Conservation (phyloP, 2,329 filamentous ascomycete species). For the Fusarium citri region DNA sequence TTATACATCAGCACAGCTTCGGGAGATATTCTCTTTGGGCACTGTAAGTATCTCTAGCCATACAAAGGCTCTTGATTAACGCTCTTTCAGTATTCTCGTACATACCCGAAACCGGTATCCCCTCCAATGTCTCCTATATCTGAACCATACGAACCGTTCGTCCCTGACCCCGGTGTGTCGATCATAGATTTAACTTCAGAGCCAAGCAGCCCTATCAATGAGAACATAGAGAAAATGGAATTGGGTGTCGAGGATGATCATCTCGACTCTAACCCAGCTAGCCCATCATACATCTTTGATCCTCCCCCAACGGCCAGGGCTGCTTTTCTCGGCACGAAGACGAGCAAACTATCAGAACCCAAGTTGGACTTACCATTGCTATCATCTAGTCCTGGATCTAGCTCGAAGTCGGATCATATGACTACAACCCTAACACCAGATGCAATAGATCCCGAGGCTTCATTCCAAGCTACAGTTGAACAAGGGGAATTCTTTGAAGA, state of each 20-base stretch:
- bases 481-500: slow-evolving; percentile 40
- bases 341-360: slow-evolving; percentile 7
- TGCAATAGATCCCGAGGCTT: neutral
- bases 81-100: neutral
- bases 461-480: neutral
- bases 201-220: slow-evolving; percentile 43
- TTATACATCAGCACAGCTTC: neutral
- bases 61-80: neutral
- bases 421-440: neutral
- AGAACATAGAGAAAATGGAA: slow-evolving; percentile 11
- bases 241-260: slow-evolving; percentile 6
- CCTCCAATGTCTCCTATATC: slow-evolving; percentile 47
- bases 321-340: neutral
- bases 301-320: slow-evolving; percentile 18
- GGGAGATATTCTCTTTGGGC: slow-evolving; percentile 13
- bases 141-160: slow-evolving; percentile 27
- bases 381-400: slow-evolving; percentile 24
- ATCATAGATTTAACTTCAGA: slow-evolving; percentile 49
- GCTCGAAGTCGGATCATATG: neutral
- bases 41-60: slow-evolving; percentile 3
- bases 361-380: slow-evolving; percentile 44
- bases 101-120: slow-evolving; percentile 37
- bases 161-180: slow-evolving; percentile 34
- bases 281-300: slow-evolving; percentile 20
- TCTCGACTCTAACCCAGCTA: slow-evolving; percentile 39